Conservation (phyloP, 225 moss, liverwort and hornwort genomes). For the Anthoceros angustus region DNA sequence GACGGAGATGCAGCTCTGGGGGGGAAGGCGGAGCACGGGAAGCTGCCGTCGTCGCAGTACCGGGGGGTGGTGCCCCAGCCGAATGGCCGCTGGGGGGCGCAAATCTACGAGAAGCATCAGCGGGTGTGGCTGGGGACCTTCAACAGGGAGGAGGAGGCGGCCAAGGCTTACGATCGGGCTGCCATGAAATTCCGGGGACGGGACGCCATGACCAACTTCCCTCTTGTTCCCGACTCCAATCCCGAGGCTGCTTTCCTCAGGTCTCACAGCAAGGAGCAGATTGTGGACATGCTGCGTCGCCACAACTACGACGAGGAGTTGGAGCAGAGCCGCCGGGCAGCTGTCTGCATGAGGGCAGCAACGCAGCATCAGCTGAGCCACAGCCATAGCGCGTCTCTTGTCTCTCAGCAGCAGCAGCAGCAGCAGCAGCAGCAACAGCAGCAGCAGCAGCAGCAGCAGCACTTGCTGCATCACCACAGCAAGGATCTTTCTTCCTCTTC, state of each 20-base stretch:
- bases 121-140: slow-evolving; percentile 97
- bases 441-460: neutral
- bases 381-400: too few species aligned
- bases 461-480: neutral
- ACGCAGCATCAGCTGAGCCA: slow-evolving; percentile 16
- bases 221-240: slow-evolving; percentile 68
- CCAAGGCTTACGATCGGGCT: slow-evolving; percentile 79
- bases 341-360: slow-evolving; percentile 36
- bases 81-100: slow-evolving; percentile 96
- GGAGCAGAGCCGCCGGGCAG: slow-evolving; percentile 75
- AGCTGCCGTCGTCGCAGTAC: slow-evolving; percentile 86
- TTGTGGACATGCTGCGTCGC: slow-evolving; percentile 91
- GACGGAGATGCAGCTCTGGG: too few species aligned
- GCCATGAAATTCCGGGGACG: slow-evolving; percentile 95
- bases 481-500: too few species aligned
- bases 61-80: slow-evolving; percentile 98
- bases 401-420: neutral
- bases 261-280: slow-evolving; percentile 68
- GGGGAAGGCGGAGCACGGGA: slow-evolving; percentile 43
- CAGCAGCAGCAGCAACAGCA: neutral
- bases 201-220: slow-evolving; percentile 95
- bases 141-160: slow-evolving; percentile 95
- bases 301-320: slow-evolving; percentile 97
- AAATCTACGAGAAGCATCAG: slow-evolving; percentile 98
- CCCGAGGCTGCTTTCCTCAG: slow-evolving; percentile 77